phyloP scores from a whole-genome alignment of 2,329 filamentous ascomycete species.

The Hypoxylon sp. region DNA sequence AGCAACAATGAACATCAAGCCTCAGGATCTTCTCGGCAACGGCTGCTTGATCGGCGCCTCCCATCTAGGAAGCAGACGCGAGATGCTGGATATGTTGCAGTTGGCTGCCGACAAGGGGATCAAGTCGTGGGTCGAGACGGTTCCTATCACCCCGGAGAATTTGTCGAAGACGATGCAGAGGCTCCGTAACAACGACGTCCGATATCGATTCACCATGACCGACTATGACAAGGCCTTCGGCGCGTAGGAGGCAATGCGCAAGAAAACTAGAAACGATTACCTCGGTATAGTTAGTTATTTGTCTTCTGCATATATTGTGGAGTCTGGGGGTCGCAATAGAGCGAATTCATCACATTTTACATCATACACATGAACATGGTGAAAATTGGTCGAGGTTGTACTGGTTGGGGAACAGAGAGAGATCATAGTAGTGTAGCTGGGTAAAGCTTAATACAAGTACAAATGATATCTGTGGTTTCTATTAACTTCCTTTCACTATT shows the following conservation, averaged over 20 bases:
- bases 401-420: background rate
- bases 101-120: slow-evolving; percentile 77
- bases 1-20: slow-evolving; percentile 76
- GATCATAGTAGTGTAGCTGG: too few relatives aligned
- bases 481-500: too few relatives aligned
- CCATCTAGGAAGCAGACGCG: slow-evolving; percentile 77
- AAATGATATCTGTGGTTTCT: too few relatives aligned
- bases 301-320: slow-evolving; percentile 6
- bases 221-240: slow-evolving; percentile 78
- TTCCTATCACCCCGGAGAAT: slow-evolving; percentile 79
- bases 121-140: slow-evolving; percentile 77
- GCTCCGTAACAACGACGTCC: slow-evolving; percentile 77
- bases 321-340: slow-evolving; percentile 23
- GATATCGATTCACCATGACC: slow-evolving; percentile 81
- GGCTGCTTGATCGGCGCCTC: slow-evolving; percentile 79
- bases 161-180: slow-evolving; percentile 77
- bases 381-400: background rate
- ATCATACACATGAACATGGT: background rate
- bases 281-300: slow-evolving; percentile 10
- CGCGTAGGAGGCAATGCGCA: slow-evolving; percentile 48
- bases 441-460: background rate
- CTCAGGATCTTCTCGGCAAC: slow-evolving; percentile 81
- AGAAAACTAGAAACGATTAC: background rate
- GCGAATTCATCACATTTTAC: background rate
- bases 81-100: slow-evolving; percentile 79